phyloP scores from a whole-genome alignment of 2,329 filamentous ascomycete genomes.

The Neonectria magnoliae region DNA sequence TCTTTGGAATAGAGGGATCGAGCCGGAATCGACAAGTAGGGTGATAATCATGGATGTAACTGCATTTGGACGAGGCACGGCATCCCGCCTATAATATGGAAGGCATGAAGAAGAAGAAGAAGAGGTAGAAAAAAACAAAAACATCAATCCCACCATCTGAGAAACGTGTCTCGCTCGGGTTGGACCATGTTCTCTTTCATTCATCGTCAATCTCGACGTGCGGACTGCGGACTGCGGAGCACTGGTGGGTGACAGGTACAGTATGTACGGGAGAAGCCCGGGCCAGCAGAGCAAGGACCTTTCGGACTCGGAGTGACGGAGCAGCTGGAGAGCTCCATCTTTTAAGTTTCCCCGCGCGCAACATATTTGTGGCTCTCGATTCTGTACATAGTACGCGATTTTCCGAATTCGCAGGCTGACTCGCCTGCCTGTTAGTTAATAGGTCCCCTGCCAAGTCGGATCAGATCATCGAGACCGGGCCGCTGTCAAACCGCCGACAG shows the following conservation, averaged over 20 bases:
- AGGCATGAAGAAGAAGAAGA: neutral
- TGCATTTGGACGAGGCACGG: neutral
- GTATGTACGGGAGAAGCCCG: neutral
- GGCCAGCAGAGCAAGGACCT: no score
- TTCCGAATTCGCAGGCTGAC: neutral
- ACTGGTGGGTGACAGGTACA: neutral
- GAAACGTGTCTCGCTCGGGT: slow-evolving; percentile 20
- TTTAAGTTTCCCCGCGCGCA: slow-evolving; percentile 2
- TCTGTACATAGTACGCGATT: neutral
- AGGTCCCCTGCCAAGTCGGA: neutral
- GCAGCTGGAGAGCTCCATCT: neutral
- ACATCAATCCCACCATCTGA: neutral
- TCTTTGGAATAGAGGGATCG: neutral
- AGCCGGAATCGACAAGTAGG: neutral
- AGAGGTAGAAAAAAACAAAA: neutral
- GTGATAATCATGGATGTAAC: neutral
- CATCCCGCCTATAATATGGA: no score
- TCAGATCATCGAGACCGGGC: neutral
- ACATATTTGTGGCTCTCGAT: neutral
- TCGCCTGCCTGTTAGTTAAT: no score
- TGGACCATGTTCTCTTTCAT: slow-evolving; percentile 6
- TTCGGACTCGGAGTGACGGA: neutral
- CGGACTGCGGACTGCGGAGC: slow-evolving; percentile 6
- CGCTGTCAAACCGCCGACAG: neutral
- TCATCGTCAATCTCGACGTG: slow-evolving; percentile 1